Percentiles rank a stretch among this genome's conserved stretches.
phyloP scores from a whole-genome alignment of 2,329 filamentous ascomycete species.

The Xylariaceae sp. region DNA sequence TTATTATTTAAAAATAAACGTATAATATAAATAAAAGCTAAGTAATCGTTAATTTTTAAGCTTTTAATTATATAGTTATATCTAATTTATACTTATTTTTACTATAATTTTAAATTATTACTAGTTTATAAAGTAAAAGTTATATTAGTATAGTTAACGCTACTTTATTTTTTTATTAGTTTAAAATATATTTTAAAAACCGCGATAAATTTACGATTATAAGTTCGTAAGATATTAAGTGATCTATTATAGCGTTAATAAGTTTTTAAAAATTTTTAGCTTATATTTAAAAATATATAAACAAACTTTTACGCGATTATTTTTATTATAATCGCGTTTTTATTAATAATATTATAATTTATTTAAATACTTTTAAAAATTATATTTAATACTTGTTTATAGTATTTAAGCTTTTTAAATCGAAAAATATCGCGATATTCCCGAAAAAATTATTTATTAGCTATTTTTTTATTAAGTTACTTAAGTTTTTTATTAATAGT shows the following conservation, averaged over 20 bases:
- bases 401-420: slow-evolving; percentile 1
- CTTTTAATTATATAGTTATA: not conserved
- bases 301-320: not conserved
- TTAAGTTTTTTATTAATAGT: not conserved
- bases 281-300: slow-evolving; percentile 6
- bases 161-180: slow-evolving; percentile 1
- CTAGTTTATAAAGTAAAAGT: not conserved
- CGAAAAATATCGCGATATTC: not conserved
- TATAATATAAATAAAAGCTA: not conserved
- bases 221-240: not conserved
- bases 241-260: not conserved
- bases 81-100: not conserved
- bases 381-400: not conserved
- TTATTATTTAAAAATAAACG: not conserved
- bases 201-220: not conserved
- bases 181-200: not conserved
- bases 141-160: slow-evolving; percentile 1
- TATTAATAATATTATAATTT: slow-evolving; percentile 7
- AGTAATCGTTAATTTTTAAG: not conserved
- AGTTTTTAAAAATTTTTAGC: not conserved
- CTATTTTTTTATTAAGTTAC: not conserved
- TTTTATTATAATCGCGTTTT: not conserved
- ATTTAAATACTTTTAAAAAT: not conserved
- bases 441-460: slow-evolving; percentile 2
- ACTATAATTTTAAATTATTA: not conserved